phyloP scores from a whole-genome alignment of 108 stramenopile genomes.

The Halocafeteria seosinensis region DNA sequence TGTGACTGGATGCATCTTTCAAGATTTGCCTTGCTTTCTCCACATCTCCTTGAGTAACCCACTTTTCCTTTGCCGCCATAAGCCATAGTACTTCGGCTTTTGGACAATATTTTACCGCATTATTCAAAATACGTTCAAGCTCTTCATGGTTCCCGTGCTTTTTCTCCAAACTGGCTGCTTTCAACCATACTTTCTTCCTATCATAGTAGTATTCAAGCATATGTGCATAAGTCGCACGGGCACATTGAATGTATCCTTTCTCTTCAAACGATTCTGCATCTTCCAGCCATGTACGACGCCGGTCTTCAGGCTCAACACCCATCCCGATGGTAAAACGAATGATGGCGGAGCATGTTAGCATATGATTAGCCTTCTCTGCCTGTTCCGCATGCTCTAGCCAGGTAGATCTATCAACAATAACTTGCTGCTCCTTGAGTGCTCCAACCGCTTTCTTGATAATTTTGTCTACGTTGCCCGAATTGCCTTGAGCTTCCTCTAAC shows the following conservation, averaged over 20 bases:
- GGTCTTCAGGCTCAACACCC: conserved; percentile 79
- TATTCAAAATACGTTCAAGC: conserved; percentile 54
- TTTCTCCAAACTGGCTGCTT: conserved; percentile 72
- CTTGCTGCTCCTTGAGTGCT: conserved; percentile 57
- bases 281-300: conserved; percentile 75
- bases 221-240: conserved; percentile 62
- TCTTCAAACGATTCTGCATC: conserved; percentile 63
- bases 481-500: conserved; percentile 81
- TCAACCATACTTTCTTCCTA: conserved; percentile 66
- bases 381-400: conserved; percentile 1
- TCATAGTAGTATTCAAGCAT: conserved; percentile 53
- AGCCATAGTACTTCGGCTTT: conserved; percentile 86
- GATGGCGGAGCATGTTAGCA: conserved; percentile 65
- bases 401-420: conserved; percentile 55
- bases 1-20: conserved; percentile 68
- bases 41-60: conserved; percentile 65
- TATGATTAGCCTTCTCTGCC: conserved; percentile 43
- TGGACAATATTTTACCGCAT: conserved; percentile 48
- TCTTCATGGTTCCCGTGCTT: conserved; percentile 53
- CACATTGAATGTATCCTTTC: conserved; percentile 52
- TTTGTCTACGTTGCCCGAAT: conserved; percentile 14
- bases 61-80: conserved; percentile 80
- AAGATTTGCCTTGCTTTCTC: conserved; percentile 70
- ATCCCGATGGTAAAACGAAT: conserved; percentile 57
- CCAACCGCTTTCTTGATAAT: conserved; percentile 22